Percentiles rank a stretch among this genome's conserved stretches.
Evolutionary conservation across 2,329 filamentous ascomycete species (phyloP).

Genomic region (Diaporthe helianthi): DNA sequence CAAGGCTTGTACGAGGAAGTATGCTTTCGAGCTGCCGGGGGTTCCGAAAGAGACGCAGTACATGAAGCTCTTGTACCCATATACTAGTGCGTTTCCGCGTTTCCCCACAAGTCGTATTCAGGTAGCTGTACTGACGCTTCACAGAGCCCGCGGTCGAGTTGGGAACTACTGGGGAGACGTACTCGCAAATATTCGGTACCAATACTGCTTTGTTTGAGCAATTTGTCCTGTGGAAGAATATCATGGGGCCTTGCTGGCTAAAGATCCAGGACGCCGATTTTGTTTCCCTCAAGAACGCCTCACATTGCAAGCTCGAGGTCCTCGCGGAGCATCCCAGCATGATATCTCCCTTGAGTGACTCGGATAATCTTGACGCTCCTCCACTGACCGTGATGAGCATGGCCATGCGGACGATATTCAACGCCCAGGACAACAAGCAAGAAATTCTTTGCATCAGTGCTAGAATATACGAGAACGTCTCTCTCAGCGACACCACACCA

Average conservation of each 20-base stretch:
- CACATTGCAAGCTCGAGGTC: slow-evolving; percentile 95
- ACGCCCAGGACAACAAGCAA: slow-evolving; percentile 92
- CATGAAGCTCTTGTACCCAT: slow-evolving; percentile 94
- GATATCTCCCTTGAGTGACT: slow-evolving; percentile 75
- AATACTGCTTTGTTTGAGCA: slow-evolving; percentile 97
- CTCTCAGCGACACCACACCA: slow-evolving; percentile 84
- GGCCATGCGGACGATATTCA: slow-evolving; percentile 85
- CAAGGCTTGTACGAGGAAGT: slow-evolving; percentile 88
- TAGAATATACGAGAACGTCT: slow-evolving; percentile 90
- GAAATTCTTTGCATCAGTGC: slow-evolving; percentile 93
- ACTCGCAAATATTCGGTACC: slow-evolving; percentile 90
- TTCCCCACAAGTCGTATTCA: background rate
- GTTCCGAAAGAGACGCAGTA: slow-evolving; percentile 92
- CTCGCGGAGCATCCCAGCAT: slow-evolving; percentile 79
- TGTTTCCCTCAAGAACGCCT: slow-evolving; percentile 84
- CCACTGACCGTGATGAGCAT: slow-evolving; percentile 96
- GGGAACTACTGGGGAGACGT: slow-evolving; percentile 81
- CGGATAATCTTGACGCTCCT: slow-evolving; percentile 82
- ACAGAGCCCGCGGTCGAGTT: slow-evolving; percentile 73
- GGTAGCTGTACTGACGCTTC: slow-evolving; percentile 35
- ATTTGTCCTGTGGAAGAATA: slow-evolving; percentile 97
- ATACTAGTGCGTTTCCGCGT: slow-evolving; percentile 72
- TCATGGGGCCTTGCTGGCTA: slow-evolving; percentile 99
- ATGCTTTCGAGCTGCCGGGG: slow-evolving; percentile 89
- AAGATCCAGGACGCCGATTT: slow-evolving; percentile 89